Base-by-base conservation (phyloP, 805 yeast species). In the Candida awuae region DNA sequence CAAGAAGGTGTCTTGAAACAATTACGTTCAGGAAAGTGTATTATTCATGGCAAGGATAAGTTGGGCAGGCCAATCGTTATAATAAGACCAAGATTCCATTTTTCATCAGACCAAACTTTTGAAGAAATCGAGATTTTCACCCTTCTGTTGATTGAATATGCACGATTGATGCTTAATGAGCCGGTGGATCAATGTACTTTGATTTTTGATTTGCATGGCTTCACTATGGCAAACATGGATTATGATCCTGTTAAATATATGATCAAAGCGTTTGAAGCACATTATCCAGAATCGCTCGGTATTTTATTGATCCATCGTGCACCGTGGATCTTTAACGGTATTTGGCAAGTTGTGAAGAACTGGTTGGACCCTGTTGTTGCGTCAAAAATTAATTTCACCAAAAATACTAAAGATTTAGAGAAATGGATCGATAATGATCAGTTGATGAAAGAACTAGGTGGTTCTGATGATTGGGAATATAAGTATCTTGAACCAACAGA, bases 361-460 rank as follows among this genome's bases (percentile, higher is more conserved):
- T 90, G 97, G 97, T 68, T 90, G 41, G 97, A 92, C 57, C 97
- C 97, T 3, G 96, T 85, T 18, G 97, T 90, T 39, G 95, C 96
- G 0, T 71, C 90, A 19, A 90, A 90, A 62, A 85, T 92, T 51
- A 73, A 75, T 32, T 92, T 90, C 63, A 84, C 95, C 18, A 81
- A 83, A 54, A 68, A 67, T 47, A 57, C 66, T 19, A 72, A 76
- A 41, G 97, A 92, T 40, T 62, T 90, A 51, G 67, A 65, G 34
- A 69, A 80, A 49, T 75, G 66, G 56, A 75, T 90, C 29, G 77
- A 73, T 32, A 55, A 62, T 21, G 65, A 73, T 20, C 67, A 74
- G 51, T 69, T 92, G 46, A 88, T 94, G 22, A 63, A 67, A 46
- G 74, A 71, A 29, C 60, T 88, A 43, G 97, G 95, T 10, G 97